phyloP scores from a whole-genome alignment of 345 rosid genomes.

The Sonneratia alba region DNA sequence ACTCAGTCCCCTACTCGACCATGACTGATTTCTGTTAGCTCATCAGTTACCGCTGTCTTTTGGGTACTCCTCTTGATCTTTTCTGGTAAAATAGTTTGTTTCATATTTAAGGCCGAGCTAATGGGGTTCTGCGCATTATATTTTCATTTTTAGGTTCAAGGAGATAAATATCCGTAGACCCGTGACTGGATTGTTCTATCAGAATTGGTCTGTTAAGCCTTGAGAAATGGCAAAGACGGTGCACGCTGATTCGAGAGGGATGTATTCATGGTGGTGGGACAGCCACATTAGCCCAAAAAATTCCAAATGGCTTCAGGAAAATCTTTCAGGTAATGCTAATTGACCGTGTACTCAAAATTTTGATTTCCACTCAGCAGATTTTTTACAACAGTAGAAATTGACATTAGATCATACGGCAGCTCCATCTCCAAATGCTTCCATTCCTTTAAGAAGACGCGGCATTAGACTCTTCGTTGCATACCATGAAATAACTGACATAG shows the following conservation, averaged over 20 bases:
- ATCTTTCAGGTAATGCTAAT: conserved; percentile 65
- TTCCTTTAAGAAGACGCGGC: background rate
- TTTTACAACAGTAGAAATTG: background rate
- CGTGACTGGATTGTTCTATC: background rate
- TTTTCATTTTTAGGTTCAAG: background rate
- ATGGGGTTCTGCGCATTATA: background rate
- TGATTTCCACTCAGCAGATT: background rate
- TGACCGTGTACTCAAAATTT: background rate
- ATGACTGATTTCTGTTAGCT: background rate
- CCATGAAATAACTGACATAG: background rate
- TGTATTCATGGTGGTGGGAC: conserved; percentile 99
- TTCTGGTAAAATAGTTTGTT: background rate
- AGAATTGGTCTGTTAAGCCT: conserved; percentile 1
- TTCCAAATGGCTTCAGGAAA: conserved; percentile 96
- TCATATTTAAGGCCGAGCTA: background rate
- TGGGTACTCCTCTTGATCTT: background rate
- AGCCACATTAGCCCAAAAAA: conserved; percentile 92
- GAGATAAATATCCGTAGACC: background rate
- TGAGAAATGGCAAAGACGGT: conserved; percentile 39
- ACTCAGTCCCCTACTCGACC: background rate
- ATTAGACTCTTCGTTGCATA: background rate
- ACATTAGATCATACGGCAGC: background rate
- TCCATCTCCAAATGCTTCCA: background rate
- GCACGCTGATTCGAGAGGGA: conserved; percentile 42
- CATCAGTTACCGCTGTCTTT: background rate